Percentiles rank a stretch among this genome's conserved stretches.
Conservation (phyloP, 805 yeast genomes). For the Candida ascalaphidarum region DNA sequence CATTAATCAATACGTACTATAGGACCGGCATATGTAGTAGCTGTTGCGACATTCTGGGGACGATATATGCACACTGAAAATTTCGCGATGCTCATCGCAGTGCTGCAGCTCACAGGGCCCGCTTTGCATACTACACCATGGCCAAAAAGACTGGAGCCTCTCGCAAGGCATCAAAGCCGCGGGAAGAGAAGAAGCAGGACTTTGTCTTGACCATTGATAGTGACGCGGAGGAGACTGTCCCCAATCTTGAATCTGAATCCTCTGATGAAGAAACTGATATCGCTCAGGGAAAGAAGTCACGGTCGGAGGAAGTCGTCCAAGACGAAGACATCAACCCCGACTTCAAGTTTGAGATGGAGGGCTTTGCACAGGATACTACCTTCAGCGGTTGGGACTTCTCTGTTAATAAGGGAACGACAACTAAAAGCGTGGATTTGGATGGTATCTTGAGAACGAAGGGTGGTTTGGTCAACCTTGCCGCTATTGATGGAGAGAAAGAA, state of each 20-base stretch:
- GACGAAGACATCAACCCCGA: conserved; percentile 58
- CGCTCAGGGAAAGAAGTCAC: conserved; percentile 15
- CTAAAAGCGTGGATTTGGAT: conserved; percentile 75
- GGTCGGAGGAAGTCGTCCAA: conserved; percentile 18
- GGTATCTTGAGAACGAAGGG: conserved; percentile 83
- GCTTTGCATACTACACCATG: too few species aligned
- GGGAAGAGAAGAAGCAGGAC: conserved; percentile 25
- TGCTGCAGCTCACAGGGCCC: too few species aligned
- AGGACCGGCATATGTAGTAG: too few species aligned
- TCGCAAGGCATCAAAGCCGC: conserved; percentile 1
- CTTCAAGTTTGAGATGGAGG: conserved; percentile 63
- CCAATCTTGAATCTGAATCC: conserved; percentile 6
- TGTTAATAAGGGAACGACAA: conserved; percentile 27
- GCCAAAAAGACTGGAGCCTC: conserved; percentile 2
- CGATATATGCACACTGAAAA: too few species aligned
- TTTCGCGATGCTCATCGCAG: too few species aligned
- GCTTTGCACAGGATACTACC: conserved; percentile 36
- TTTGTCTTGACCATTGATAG: conserved; percentile 73
- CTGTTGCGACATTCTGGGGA: too few species aligned
- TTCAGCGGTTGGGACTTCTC: conserved; percentile 84
- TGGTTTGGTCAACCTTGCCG: conserved; percentile 50
- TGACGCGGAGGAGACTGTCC: conserved; percentile 46
- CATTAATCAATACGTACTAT: too few species aligned
- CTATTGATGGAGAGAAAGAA: conserved; percentile 20
- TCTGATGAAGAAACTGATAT: conserved; percentile 15